Percentiles rank a stretch among this genome's conserved stretches.
These are phyloP conservation scores for Boletus insuetus DNA, from an alignment of 768 basidiomycete genomes.

Conservation along the genomic window DNA sequence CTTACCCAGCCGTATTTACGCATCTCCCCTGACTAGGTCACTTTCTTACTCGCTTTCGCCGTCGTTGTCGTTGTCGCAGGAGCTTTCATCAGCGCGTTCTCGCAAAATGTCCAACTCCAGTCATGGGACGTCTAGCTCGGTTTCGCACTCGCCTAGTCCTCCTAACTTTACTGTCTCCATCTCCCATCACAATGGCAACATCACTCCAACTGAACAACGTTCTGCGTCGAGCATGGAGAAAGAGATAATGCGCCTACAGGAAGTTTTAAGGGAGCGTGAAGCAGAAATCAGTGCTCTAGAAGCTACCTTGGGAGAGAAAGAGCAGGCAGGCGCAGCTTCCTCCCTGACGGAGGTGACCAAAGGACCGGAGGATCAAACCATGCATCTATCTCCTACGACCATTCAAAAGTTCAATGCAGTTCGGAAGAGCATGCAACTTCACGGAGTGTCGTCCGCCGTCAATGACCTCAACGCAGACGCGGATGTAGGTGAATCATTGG, in stretches of 20 bases:
- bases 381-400: slow-evolving; percentile 66
- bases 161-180: slow-evolving; percentile 61
- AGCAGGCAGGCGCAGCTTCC: slow-evolving; percentile 9
- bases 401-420: slow-evolving; percentile 72
- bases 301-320: slow-evolving; percentile 42
- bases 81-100: slow-evolving; percentile 84
- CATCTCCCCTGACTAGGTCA: slow-evolving; percentile 52
- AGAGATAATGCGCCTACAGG: slow-evolving; percentile 94
- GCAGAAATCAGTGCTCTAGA: slow-evolving; percentile 84
- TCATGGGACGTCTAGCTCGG: slow-evolving; percentile 63
- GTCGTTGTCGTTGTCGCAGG: slow-evolving; percentile 97
- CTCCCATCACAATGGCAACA: slow-evolving; percentile 33
- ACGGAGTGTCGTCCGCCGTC: slow-evolving; percentile 36
- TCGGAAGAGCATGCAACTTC: slow-evolving; percentile 60
- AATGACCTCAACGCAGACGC: slow-evolving; percentile 34
- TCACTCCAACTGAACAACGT: slow-evolving; percentile 51
- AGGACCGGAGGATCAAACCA: slow-evolving; percentile 24
- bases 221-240: slow-evolving; percentile 85
- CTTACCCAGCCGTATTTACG: slow-evolving; percentile 5
- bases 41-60: slow-evolving; percentile 91
- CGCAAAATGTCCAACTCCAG: slow-evolving; percentile 81
- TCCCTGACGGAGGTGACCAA: slow-evolving; percentile 2
- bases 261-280: slow-evolving; percentile 87
- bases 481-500: slow-evolving; percentile 65
- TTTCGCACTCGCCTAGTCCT: slow-evolving; percentile 60